These are phyloP conservation scores for Ascomycota sp. DNA, from an alignment of 2,329 filamentous ascomycete species.

Conservation along the genomic window DNA sequence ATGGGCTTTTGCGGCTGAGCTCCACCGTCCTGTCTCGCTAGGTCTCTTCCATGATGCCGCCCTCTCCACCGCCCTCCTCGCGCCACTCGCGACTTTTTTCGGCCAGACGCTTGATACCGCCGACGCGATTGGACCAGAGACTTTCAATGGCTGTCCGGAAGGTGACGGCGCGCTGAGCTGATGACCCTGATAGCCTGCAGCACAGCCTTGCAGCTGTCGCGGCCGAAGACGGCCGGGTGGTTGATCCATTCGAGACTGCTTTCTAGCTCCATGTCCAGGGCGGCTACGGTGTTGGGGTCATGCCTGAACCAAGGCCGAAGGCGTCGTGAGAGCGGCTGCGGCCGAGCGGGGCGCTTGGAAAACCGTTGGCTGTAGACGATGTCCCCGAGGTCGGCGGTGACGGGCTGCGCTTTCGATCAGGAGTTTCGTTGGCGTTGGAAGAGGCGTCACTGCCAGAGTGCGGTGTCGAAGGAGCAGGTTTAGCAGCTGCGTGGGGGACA, in stretches of 20 bases:
- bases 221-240: conserved; percentile 83
- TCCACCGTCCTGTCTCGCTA: conserved; percentile 10
- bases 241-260: conserved; percentile 91
- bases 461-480: conserved; percentile 27
- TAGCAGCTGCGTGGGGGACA: conserved; percentile 41
- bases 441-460: conserved; percentile 23
- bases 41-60: conserved; percentile 39
- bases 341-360: conserved; percentile 22
- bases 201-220: conserved; percentile 87
- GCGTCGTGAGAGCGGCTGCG: conserved; percentile 35
- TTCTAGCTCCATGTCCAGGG: conserved; percentile 80
- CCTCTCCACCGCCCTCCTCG: conserved; percentile 61
- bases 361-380: conserved; percentile 18
- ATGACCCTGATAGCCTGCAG: conserved; percentile 94
- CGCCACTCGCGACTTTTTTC: conserved; percentile 82
- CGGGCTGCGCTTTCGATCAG: conserved; percentile 33
- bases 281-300: conserved; percentile 59
- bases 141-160: conserved; percentile 79
- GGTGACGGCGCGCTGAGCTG: conserved; percentile 80
- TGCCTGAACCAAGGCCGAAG: conserved; percentile 46
- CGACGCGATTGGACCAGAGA: conserved; percentile 69
- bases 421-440: conserved; percentile 22
- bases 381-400: conserved; percentile 30
- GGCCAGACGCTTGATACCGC: conserved; percentile 61
- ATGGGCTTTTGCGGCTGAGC: not conserved